phyloP scores from a whole-genome alignment of 2,329 filamentous ascomycete species.

The Hymenoscyphus occultus region DNA sequence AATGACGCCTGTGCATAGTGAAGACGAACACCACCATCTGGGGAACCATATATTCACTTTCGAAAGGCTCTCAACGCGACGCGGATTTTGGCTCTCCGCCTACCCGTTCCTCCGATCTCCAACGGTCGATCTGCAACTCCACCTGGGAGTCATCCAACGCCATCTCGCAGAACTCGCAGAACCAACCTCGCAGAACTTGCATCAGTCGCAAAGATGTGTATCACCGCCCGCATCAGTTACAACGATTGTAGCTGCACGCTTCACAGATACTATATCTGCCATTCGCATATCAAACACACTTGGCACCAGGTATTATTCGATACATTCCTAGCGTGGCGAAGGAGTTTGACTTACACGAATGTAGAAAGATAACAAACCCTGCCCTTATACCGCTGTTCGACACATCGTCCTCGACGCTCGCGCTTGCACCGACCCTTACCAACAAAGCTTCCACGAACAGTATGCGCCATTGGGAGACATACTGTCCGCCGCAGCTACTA shows the following conservation, averaged over 20 bases:
- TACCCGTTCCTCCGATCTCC: neutral
- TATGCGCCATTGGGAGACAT: neutral
- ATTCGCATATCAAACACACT: neutral
- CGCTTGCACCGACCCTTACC: neutral
- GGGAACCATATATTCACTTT: too few species aligned
- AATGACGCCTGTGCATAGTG: too few species aligned
- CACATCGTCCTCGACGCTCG: neutral
- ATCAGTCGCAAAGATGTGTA: neutral
- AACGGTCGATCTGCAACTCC: neutral
- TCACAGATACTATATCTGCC: neutral
- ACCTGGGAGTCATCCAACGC: neutral
- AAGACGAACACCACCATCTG: too few species aligned
- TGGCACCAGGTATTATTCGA: neutral
- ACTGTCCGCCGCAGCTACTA: too few species aligned
- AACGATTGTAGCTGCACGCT: neutral
- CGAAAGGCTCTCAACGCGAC: neutral
- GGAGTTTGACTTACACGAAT: too few species aligned
- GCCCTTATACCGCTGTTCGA: neutral
- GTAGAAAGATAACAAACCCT: neutral
- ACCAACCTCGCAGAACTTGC: neutral
- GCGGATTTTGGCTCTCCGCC: neutral
- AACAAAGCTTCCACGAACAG: neutral
- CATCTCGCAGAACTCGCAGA: neutral
- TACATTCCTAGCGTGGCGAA: too few species aligned
- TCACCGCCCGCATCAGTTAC: neutral